phyloP scores from a whole-genome alignment of 768 basidiomycete genomes.

The Cyclocybe cylindracea region DNA sequence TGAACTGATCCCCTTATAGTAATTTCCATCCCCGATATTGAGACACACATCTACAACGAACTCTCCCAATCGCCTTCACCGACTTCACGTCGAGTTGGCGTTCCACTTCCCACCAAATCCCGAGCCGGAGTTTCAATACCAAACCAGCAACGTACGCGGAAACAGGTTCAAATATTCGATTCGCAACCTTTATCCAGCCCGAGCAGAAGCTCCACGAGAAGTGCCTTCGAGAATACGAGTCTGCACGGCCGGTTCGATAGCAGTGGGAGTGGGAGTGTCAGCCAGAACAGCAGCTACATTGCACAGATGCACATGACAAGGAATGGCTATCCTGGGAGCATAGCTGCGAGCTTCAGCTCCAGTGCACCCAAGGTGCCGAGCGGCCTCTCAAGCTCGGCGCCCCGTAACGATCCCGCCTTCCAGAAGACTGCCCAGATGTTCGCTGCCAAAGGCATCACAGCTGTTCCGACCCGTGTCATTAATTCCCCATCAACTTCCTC shows the following conservation, averaged over 20 bases:
- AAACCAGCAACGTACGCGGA: slow-evolving; percentile 48
- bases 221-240: slow-evolving; percentile 27
- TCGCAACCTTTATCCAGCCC: slow-evolving; percentile 78
- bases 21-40: slow-evolving; percentile 81
- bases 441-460: slow-evolving; percentile 21
- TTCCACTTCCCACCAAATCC: slow-evolving; percentile 68
- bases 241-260: slow-evolving; percentile 25
- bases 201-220: slow-evolving; percentile 34
- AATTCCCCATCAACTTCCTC: slow-evolving; percentile 49
- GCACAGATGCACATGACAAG: slow-evolving; percentile 41
- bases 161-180: slow-evolving; percentile 80
- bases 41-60: slow-evolving; percentile 70
- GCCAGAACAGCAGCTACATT: slow-evolving; percentile 41
- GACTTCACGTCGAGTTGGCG: slow-evolving; percentile 78
- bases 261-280: slow-evolving; percentile 37
- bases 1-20: slow-evolving; percentile 49
- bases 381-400: slow-evolving; percentile 33
- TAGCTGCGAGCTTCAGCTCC: slow-evolving; percentile 36
- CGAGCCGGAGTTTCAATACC: slow-evolving; percentile 66
- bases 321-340: slow-evolving; percentile 28
- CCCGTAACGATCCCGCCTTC: slow-evolving; percentile 17
- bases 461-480: slow-evolving; percentile 17
- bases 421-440: slow-evolving; percentile 18
- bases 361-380: slow-evolving; percentile 42
- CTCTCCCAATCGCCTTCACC: slow-evolving; percentile 68